Evolutionary conservation across 805 yeast species (phyloP).

Genomic region (Nakazawaea ishiwadae): DNA sequence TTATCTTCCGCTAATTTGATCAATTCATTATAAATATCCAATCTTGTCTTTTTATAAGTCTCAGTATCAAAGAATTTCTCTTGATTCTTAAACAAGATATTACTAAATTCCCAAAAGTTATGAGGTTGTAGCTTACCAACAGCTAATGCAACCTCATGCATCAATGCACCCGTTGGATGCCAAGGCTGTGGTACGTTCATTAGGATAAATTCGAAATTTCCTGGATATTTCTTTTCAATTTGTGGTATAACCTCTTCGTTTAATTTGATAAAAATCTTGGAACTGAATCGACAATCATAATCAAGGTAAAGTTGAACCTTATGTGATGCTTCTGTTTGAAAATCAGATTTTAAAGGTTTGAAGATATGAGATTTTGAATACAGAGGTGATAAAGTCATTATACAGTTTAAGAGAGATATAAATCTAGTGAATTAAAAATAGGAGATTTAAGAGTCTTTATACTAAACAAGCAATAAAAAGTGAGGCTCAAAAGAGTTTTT

Average conservation of each 20-base stretch:
- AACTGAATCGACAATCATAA: constrained; percentile 74
- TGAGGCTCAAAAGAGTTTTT: too few species aligned
- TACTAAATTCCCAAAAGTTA: constrained; percentile 53
- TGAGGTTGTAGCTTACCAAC: constrained; percentile 54
- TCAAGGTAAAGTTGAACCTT: constrained; percentile 64
- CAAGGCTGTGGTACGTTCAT: constrained; percentile 84
- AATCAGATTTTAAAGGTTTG: constrained; percentile 11
- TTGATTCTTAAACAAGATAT: constrained; percentile 51
- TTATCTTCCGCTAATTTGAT: constrained; percentile 41
- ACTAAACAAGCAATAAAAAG: too few species aligned
- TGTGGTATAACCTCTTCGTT: constrained; percentile 48
- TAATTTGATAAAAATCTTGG: constrained; percentile 56
- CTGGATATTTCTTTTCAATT: constrained; percentile 39
- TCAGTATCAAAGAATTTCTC: constrained; percentile 58
- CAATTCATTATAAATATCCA: constrained; percentile 49
- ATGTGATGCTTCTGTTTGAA: constrained; percentile 17
- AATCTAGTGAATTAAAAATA: too few species aligned
- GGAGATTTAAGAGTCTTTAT: too few species aligned
- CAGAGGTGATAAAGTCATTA: constrained; percentile 14
- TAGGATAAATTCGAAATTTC: constrained; percentile 54
- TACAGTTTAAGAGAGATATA: too few species aligned
- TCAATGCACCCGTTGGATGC: constrained; percentile 70
- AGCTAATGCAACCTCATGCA: constrained; percentile 70
- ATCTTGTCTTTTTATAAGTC: constrained; percentile 47
- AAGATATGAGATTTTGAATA: constrained; percentile 14